Percentiles rank a stretch among this genome's conserved stretches.
Conservation (phyloP, 2,329 filamentous ascomycete genomes). For the Fusarium sp. region DNA sequence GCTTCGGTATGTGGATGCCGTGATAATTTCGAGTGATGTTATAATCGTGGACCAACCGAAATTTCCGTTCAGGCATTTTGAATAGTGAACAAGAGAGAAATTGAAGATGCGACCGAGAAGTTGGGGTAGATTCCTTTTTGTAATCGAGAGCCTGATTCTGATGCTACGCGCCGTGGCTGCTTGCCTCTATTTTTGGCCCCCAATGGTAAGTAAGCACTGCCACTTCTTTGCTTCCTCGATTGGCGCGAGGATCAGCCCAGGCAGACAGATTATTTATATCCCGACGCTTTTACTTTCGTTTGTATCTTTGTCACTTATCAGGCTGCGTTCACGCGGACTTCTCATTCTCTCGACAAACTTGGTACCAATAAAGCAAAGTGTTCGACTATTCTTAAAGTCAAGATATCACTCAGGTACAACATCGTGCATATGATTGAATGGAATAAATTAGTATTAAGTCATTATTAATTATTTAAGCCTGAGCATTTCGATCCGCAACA, state of each 20-base stretch:
- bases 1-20: background rate
- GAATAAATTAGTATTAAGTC: background rate
- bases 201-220: background rate
- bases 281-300: background rate
- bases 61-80: background rate
- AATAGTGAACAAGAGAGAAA: background rate
- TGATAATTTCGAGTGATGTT: background rate
- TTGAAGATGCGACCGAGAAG: background rate
- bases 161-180: background rate
- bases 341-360: background rate
- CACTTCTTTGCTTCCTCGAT: background rate
- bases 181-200: background rate
- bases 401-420: too few species aligned
- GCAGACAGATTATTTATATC: too few species aligned
- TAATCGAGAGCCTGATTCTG: background rate
- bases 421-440: background rate
- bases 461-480: background rate
- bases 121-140: background rate
- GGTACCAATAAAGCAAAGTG: background rate
- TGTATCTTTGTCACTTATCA: background rate
- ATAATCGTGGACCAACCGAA: background rate
- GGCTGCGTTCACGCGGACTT: background rate
- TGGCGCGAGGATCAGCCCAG: background rate
- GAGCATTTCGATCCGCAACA: slow-evolving; percentile 15
- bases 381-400: background rate